Evolutionary conservation across 2,329 filamentous ascomycete species (phyloP).

Genomic region (Fusarium euwallaceae): DNA sequence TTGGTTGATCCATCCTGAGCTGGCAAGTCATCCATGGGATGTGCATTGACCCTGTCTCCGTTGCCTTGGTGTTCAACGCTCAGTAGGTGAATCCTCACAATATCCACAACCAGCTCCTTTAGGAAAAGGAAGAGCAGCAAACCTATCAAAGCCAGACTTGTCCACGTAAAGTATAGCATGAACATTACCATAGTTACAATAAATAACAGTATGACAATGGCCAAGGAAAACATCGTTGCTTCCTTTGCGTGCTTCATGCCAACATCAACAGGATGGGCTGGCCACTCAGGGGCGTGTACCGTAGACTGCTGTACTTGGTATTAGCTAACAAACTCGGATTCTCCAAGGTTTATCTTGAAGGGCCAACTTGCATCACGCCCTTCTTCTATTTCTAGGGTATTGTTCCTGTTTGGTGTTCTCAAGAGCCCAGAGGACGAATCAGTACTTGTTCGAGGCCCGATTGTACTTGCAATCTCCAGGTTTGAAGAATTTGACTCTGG

Average conservation of each 20-base stretch:
- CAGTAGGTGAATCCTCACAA: neutral
- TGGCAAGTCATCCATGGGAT: neutral
- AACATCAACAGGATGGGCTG: neutral
- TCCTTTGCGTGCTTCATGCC: neutral
- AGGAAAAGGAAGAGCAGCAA: neutral
- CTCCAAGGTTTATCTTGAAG: neutral
- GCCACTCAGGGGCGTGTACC: too few species aligned
- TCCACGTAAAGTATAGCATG: neutral
- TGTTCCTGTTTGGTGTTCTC: conserved; percentile 12
- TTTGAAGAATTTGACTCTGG: neutral
- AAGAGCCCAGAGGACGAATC: conserved; percentile 15
- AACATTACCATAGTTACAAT: too few species aligned
- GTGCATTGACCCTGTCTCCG: neutral
- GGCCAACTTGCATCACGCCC: neutral
- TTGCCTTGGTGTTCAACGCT: neutral
- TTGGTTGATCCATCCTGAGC: neutral
- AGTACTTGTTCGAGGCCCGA: conserved; percentile 11
- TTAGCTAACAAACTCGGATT: neutral
- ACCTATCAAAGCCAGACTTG: neutral
- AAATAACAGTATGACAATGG: neutral
- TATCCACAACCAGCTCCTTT: neutral
- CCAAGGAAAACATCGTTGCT: neutral
- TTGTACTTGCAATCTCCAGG: neutral
- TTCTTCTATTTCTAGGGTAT: conserved; percentile 15
- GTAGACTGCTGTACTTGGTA: neutral